Percentiles rank a stretch among this genome's conserved stretches.
Evolutionary conservation across 2,329 filamentous ascomycete species (phyloP).

Genomic region (Fusarium sp.): DNA sequence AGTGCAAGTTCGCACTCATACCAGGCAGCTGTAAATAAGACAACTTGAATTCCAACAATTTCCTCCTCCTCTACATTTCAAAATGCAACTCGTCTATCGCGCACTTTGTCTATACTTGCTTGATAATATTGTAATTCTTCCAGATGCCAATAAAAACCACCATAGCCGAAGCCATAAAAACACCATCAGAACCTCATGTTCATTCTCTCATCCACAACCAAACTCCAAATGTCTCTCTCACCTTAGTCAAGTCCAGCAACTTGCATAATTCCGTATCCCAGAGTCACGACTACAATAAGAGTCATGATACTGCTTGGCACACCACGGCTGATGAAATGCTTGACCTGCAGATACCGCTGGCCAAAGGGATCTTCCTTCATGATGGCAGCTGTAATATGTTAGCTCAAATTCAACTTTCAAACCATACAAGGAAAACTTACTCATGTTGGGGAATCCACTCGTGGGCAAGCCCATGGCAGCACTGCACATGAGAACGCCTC

Average conservation of each 20-base stretch:
- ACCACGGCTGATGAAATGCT: conserved; percentile 95
- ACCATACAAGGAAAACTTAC: conserved; percentile 67
- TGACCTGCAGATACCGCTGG: conserved; percentile 89
- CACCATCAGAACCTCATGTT: not conserved
- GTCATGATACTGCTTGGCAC: conserved; percentile 88
- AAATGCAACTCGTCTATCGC: conserved; percentile 26
- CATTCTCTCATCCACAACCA: not conserved
- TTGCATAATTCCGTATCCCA: conserved; percentile 93
- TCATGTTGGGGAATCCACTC: conserved; percentile 99
- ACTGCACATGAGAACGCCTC: conserved; percentile 92
- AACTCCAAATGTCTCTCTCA: not conserved
- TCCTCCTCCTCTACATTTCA: not conserved
- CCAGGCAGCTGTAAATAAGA: not conserved
- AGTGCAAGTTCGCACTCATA: conserved; percentile 32
- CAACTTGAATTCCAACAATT: not conserved
- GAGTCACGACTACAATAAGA: conserved; percentile 82
- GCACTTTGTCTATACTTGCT: conserved; percentile 26
- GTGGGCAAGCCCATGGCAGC: conserved; percentile 97
- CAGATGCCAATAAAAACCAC: conserved; percentile 1
- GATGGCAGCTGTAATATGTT: conserved; percentile 77
- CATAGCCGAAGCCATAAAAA: conserved; percentile 1
- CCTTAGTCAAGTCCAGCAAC: conserved; percentile 70
- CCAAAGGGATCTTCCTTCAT: conserved; percentile 99
- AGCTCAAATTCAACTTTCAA: conserved; percentile 23
- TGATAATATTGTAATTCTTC: conserved; percentile 11